Evolutionary conservation across 73 alveolate species (phyloP).

Genomic region (Paramecium bursaria): DNA sequence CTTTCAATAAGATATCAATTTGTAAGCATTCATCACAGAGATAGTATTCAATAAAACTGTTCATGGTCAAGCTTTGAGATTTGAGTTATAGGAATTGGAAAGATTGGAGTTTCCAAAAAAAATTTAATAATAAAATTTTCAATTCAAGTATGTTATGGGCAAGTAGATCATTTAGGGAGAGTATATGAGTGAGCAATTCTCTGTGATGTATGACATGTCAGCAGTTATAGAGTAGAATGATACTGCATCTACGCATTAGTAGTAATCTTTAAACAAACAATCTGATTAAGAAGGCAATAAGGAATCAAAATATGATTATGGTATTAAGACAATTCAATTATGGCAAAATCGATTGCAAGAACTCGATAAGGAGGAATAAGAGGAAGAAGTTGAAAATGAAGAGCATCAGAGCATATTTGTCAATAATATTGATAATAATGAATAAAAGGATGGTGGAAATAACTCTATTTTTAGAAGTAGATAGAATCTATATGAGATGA

Average conservation of each 20-base stretch:
- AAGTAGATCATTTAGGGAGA: constrained; percentile 23
- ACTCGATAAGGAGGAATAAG: constrained; percentile 31
- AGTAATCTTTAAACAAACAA: background rate
- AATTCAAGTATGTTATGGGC: constrained; percentile 5
- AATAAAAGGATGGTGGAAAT: constrained; percentile 15
- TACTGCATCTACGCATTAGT: background rate
- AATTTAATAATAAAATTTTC: constrained; percentile 3
- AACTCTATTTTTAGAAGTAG: constrained; percentile 11
- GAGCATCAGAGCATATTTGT: constrained; percentile 31
- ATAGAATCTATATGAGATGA: background rate
- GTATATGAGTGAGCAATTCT: background rate
- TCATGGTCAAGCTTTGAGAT: constrained; percentile 13
- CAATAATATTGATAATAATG: constrained; percentile 15
- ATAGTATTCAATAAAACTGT: too few relatives aligned
- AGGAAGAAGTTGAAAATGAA: constrained; percentile 55
- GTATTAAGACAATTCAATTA: constrained; percentile 24
- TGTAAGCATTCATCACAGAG: too few relatives aligned
- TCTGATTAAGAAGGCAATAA: background rate
- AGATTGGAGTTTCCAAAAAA: background rate
- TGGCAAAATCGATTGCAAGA: constrained; percentile 31
- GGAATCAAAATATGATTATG: constrained; percentile 41
- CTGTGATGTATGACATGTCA: constrained; percentile 25
- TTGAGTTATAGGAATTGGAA: constrained; percentile 25
- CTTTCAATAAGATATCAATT: too few relatives aligned
- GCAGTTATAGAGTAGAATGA: constrained; percentile 14